Base-by-base conservation (phyloP, 352 stramenopile genomes). In the Phytophthora colocasiae region DNA sequence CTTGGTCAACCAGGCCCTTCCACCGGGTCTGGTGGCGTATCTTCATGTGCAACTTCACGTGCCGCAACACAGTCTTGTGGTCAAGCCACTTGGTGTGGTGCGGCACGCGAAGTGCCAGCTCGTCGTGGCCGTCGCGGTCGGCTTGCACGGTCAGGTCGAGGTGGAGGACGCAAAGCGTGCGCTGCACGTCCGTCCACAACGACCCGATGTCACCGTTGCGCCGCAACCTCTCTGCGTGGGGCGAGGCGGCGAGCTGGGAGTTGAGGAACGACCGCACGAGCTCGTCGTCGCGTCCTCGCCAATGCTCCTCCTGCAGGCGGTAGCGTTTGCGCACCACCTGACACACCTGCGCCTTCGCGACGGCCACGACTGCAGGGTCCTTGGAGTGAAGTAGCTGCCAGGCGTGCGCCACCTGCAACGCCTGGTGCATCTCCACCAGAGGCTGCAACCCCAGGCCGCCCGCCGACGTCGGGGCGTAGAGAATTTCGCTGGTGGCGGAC, bases 331-430 rank as follows among this genome's bases (percentile, higher is more conserved):
- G 59, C 6, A 32, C 50, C 10, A 58, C 39, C 19, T 70, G 53
- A 0, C 26, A n/a, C 1, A 61, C 46, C 14, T 75, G 60, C 7
- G 36, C 15, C 15, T 43, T 15, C 0, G 55, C 50, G 17, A 63
- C 36, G 5, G 24, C 27, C 56, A n/a, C 29, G 38, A 36, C 50
- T 15, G 26, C 22, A 0, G 26, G 12, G 41, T 66, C 58, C 19
- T 43, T 49, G 2, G 27, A 61, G 36, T 71, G 55, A 0, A 71
- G 39, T 51, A 75, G 71, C 27, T 71, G 45, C 56, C 52, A 75
- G 1, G 8, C 67, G 22, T 68, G 67, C 0, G 22, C 29, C 1
- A 68, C 41, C 53, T 71, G 67, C 29, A 68, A 34, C 12, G 46
- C 57, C 19, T 41, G 31, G 36, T 62, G 45, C 4, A 71, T 44